Base-by-base conservation (phyloP, 169 alveolate species). In the Plasmodium blacklocki region DNA sequence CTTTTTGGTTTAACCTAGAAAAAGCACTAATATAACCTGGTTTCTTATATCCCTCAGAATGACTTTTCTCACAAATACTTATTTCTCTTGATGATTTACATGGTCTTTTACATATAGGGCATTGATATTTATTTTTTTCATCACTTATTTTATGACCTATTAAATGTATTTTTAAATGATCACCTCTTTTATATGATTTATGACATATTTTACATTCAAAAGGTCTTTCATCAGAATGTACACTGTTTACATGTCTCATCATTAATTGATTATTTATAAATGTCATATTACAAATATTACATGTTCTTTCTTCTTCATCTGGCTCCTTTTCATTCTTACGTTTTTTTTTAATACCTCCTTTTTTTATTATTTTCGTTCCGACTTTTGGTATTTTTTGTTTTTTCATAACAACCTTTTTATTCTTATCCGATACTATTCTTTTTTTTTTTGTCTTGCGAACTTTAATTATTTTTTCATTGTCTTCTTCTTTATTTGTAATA, bases 191-290 rank as follows among this genome's bases (percentile, higher is more conserved):
- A 52, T 78, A 78, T 45, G 75, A 52, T 49, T 78, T 78, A 7
- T 52, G 56, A 66, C 89, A 78, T 14, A 78, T 19, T 0, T 63
- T 76, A 58, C 89, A 78, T 45, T 78, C 76, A 58, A n/a, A 78
- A 49, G 89, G 89, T 58, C 89, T 63, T 78, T 64, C 89, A 15
- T 66, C 60, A 14, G 89, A 78, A 59, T 78, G 89, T 2, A 78
- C 89, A 14, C 89, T 78, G 26, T 26, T 78, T 23, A 78, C 2
- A 50, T 78, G 89, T 78, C 89, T 64, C 19, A 49, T 62, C 89
- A 78, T 78, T 78, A 78, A 78, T 50, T 63, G 64, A 3, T 56
- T 64, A 21, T 78, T 78, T 64, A 26, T 60, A 78, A 78, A 78
- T 23, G 54, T 15, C 6, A 45, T 1, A 19, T 66, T 78, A 26